Base-by-base conservation (phyloP, 225 moss, liverwort and hornwort genomes). In the Marchantia paleacea region DNA sequence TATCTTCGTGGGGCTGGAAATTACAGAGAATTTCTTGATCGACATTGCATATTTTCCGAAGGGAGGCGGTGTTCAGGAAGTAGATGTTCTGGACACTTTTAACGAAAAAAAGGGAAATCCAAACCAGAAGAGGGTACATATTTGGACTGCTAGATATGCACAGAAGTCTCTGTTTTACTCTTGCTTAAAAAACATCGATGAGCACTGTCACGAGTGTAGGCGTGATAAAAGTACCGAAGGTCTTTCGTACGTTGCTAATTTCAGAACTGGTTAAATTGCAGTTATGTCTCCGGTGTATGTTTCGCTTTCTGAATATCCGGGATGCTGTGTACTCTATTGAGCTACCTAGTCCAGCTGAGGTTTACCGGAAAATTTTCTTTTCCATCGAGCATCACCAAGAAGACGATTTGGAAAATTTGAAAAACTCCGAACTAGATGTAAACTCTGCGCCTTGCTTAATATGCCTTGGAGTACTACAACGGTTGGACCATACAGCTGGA, bases 251-350 rank as follows among this genome's bases (percentile, higher is more conserved):
- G 30, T 73, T 73, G 76, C 53, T 55, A 30, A 50, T 73, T 6
- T 7, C 4, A 4, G 55, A 57, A 25, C 22, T 72, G 48, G 48
- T 50, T 83, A 13, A 86, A 81, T 76, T 94, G 82, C 93, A 97
- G 97, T 86, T 99, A 69, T 99, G 97, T 79, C 83, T 89, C n/a
- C 91, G 95, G 73, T 99, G 97, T 86, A 87, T 91, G 29, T 89
- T 99, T 79, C 93, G 97, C 13, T 94, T 99, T 77, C 82, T 99
- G 79, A 91, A 89, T 57, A 78, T 93, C 20, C 88, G 93, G 61
- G 87, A 65, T 75, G 84, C 91, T 50, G 90, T 95, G 75, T 95
- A 92, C 73, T 84, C 93, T 61, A 87, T 85, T 60, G 30, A 81
- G 20, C 79, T 95, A 55, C 92, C 95, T 24, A 91, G 84, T 48